These are phyloP conservation scores for Apiospora sp. DNA, from an alignment of 2,329 filamentous ascomycete genomes.

Conservation along the genomic window DNA sequence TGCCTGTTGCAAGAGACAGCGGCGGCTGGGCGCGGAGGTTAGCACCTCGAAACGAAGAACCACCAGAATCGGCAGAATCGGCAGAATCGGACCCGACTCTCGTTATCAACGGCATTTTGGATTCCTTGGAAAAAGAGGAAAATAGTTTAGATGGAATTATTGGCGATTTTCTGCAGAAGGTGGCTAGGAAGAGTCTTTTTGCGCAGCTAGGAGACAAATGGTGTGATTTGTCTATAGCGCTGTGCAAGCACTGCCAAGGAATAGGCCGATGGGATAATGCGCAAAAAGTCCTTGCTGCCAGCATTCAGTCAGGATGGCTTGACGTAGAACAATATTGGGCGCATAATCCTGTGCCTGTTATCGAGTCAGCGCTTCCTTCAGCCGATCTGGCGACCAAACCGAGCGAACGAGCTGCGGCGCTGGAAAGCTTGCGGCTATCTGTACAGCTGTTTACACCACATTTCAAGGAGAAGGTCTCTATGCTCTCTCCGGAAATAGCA, in stretches of 20 bases:
- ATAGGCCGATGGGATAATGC: conserved; percentile 43
- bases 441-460: conserved; percentile 43
- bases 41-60: not conserved
- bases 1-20: conserved; percentile 16
- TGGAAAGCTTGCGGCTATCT: conserved; percentile 34
- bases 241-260: conserved; percentile 45
- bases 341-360: conserved; percentile 45
- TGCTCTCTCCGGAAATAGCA: conserved; percentile 29
- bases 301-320: conserved; percentile 39
- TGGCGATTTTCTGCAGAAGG: conserved; percentile 32
- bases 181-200: conserved; percentile 24
- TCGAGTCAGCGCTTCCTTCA: conserved; percentile 39
- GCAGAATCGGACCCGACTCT: not conserved
- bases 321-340: conserved; percentile 45
- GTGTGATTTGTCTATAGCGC: conserved; percentile 38
- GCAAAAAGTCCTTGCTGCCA: conserved; percentile 39
- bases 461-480: conserved; percentile 36
- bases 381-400: conserved; percentile 31
- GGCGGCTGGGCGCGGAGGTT: conserved; percentile 25
- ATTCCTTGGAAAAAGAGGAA: conserved; percentile 28
- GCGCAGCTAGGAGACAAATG: conserved; percentile 32
- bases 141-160: conserved; percentile 35
- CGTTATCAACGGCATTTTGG: not conserved
- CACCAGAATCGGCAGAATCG: not conserved
- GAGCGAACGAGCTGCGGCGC: conserved; percentile 26